Base-by-base conservation (phyloP, 2,329 filamentous ascomycete genomes). In the Corynespora cassiicola region DNA sequence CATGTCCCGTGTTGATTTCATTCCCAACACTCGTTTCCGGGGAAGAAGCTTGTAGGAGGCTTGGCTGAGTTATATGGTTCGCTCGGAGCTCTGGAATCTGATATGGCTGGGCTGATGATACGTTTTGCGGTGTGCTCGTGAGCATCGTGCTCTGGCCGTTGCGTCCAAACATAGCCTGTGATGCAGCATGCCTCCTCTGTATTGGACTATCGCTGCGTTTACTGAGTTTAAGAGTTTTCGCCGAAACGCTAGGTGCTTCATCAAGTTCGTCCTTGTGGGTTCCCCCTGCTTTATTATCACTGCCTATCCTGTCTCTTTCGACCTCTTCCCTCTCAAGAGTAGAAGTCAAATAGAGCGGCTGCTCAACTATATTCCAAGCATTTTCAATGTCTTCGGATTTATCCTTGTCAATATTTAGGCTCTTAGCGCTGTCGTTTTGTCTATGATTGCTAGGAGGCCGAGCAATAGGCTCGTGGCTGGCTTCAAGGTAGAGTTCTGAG, bases 271-370 rank as follows among this genome's bases (percentile, higher is more conserved):
- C 24, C 33, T 36, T 18, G 15, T 36, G 9, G 32, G 32, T 42
- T 22, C 37, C 32, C 24, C 33, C 31, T 36, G 28, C 25, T 36
- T 25, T 19, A 28, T 27, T 12, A 41, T 30, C 14, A 29, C 42
- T 45, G 17, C 20, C 17, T 22, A 17, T 21, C 23, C 31, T 39
- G 15, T 42, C 23, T 31, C 17, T 28, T 33, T 42, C 27, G 18
- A 17, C 28, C 28, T 38, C 39, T 34, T 29, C 32, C 31, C n/a
- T 20, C 46, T 46, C 7, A 11, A 21, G 25, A 45, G 38, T 31
- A 37, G 28, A 15, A 12, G 36, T 47, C n/a, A 9, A 27, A 30
- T 45, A 10, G 10, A 39, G 23, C 25, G 17, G 31, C 34, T 42
- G 9, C 16, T 42, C 14, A 9, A 36, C 31, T 27, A 17, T 29